phyloP scores from a whole-genome alignment of 441 rosid species.

The Kokia cookei region DNA sequence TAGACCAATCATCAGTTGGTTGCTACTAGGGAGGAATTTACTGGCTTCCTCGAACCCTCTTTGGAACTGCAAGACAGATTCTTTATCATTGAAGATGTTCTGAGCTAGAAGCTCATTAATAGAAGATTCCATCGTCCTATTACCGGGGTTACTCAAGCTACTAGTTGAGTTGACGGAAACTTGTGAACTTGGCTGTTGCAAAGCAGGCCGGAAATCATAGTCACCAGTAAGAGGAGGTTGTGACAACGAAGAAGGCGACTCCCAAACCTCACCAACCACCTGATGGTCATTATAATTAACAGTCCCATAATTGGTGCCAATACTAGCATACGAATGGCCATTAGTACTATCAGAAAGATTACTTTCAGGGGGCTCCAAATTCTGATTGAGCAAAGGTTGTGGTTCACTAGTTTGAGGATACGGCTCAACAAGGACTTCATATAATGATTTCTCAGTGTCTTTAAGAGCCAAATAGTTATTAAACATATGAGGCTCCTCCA shows the following conservation, averaged over 20 bases:
- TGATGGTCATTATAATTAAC: slow-evolving; percentile 21
- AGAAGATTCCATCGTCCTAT: slow-evolving; percentile 17
- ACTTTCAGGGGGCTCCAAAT: slow-evolving; percentile 23
- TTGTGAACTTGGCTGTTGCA: slow-evolving; percentile 9
- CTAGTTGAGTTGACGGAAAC: slow-evolving; percentile 9
- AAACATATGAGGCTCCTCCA: slow-evolving; percentile 46
- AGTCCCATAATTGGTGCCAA: slow-evolving; percentile 5
- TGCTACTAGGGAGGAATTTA: slow-evolving; percentile 40
- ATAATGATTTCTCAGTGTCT: slow-evolving; percentile 63
- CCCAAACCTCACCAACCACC: slow-evolving; percentile 28
- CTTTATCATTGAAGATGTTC: slow-evolving; percentile 29
- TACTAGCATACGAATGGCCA: slow-evolving; percentile 5
- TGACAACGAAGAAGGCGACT: slow-evolving; percentile 17
- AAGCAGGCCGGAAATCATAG: slow-evolving; percentile 18
- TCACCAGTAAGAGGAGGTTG: slow-evolving; percentile 21
- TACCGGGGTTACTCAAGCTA: background rate
- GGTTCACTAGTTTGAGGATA: slow-evolving; percentile 23
- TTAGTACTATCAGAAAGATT: slow-evolving; percentile 11
- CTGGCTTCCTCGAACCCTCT: slow-evolving; percentile 56
- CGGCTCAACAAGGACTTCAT: slow-evolving; percentile 47
- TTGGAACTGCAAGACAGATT: slow-evolving; percentile 43
- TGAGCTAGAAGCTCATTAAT: slow-evolving; percentile 25
- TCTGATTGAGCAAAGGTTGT: slow-evolving; percentile 8
- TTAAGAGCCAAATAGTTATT: slow-evolving; percentile 50
- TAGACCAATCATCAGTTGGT: slow-evolving; percentile 22